Evolutionary conservation across 2,329 filamentous ascomycete genomes (phyloP).

Genomic region (Pseudomassariella vexata): DNA sequence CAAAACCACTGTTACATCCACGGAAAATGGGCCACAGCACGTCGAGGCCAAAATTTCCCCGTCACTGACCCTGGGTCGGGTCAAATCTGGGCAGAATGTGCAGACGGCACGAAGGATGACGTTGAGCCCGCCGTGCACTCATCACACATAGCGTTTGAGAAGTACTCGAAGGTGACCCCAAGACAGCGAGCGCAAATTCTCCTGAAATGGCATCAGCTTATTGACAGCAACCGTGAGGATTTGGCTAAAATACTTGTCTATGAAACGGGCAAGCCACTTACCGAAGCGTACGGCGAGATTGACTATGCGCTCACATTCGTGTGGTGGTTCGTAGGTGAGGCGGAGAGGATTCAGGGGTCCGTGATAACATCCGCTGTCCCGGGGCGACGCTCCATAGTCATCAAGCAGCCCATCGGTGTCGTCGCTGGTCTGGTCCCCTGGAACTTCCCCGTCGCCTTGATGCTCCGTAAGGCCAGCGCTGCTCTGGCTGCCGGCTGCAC

Average conservation of each 20-base stretch:
- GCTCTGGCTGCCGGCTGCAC: slow-evolving; percentile 68
- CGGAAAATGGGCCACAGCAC: slow-evolving; percentile 38
- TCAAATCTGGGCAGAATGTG: slow-evolving; percentile 42
- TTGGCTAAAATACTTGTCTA: slow-evolving; percentile 19
- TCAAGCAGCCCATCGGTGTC: slow-evolving; percentile 71
- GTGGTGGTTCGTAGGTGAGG: slow-evolving; percentile 52
- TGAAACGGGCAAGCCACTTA: slow-evolving; percentile 53
- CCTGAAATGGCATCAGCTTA: slow-evolving; percentile 8
- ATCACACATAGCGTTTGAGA: slow-evolving; percentile 28
- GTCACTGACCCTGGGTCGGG: slow-evolving; percentile 48
- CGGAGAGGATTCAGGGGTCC: slow-evolving; percentile 48
- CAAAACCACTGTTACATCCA: slow-evolving; percentile 45
- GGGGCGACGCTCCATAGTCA: slow-evolving; percentile 59
- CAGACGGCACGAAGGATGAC: slow-evolving; percentile 37
- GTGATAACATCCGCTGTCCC: slow-evolving; percentile 55
- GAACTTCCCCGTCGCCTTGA: slow-evolving; percentile 64
- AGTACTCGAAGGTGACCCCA: slow-evolving; percentile 30
- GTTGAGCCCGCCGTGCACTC: slow-evolving; percentile 31
- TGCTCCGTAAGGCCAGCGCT: slow-evolving; percentile 61
- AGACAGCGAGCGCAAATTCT: slow-evolving; percentile 21
- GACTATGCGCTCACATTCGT: slow-evolving; percentile 49
- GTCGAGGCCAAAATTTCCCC: slow-evolving; percentile 41
- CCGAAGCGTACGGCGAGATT: slow-evolving; percentile 48
- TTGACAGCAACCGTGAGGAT: slow-evolving; percentile 5
- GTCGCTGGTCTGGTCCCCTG: slow-evolving; percentile 64